Evolutionary conservation across 1,284 basidiomycete species (phyloP).

Genomic region (Ustilago sp.): DNA sequence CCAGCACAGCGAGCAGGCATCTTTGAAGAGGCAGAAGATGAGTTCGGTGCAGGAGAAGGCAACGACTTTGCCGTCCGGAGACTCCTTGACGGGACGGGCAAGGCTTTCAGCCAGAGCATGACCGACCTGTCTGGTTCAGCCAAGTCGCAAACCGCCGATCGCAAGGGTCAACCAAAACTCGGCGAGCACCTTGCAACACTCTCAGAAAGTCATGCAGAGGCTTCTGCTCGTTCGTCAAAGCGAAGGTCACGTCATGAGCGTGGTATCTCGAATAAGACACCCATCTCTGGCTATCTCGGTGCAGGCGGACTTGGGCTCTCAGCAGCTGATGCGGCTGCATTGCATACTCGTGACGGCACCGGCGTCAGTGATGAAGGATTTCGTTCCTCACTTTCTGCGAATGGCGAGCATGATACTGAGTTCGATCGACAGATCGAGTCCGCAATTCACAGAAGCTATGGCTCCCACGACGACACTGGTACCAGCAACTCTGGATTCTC

Average conservation of each 20-base stretch:
- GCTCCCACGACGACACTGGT: constrained; percentile 29
- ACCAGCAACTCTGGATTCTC: constrained; percentile 29
- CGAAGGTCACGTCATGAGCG: constrained; percentile 38
- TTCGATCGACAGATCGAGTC: constrained; percentile 63
- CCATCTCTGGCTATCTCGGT: constrained; percentile 57
- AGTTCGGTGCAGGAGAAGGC: constrained; percentile 20
- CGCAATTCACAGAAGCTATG: constrained; percentile 56
- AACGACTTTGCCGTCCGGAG: constrained; percentile 44
- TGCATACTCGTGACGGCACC: constrained; percentile 19
- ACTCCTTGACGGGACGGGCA: constrained; percentile 24
- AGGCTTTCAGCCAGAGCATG: constrained; percentile 57
- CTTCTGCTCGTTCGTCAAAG: constrained; percentile 20
- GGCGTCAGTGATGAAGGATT: constrained; percentile 25
- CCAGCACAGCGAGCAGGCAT: constrained; percentile 16
- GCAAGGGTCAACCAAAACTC: constrained; percentile 12
- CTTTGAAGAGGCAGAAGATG: constrained; percentile 25
- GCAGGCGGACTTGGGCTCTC: constrained; percentile 25
- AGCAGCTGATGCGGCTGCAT: constrained; percentile 15
- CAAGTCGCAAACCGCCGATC: constrained; percentile 22
- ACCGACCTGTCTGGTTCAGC: constrained; percentile 49
- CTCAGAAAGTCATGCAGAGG: constrained; percentile 40
- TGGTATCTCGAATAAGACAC: constrained; percentile 67
- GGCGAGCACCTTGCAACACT: constrained; percentile 38
- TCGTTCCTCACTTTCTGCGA: constrained; percentile 10
- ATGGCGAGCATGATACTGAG: constrained; percentile 40